Base-by-base conservation (phyloP, 352 stramenopile genomes). In the Thraustochytrium striatum region DNA sequence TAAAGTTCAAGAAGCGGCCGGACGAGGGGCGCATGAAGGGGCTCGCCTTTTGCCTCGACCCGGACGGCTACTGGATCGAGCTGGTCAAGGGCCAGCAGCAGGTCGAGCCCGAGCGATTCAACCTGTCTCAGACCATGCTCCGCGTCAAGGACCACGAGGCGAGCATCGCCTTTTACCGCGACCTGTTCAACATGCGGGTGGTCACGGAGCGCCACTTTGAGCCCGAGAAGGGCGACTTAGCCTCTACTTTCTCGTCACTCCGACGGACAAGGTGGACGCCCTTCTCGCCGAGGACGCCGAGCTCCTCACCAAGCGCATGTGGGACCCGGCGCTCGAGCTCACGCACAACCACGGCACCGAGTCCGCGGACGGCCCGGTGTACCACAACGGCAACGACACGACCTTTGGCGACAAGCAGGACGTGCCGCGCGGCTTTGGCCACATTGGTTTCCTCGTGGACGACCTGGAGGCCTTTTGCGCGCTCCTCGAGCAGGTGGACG, bases 311-410 rank as follows among this genome's bases (percentile, higher is more conserved):
- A 85, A 84, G 61, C 85, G 85, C 55, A 72, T 72, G 1, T 79
- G 80, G 55, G 84, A 89, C 69, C 50, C 41, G 16, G 82, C 69
- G 72, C 61, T 96, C 28, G 91, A 96, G 81, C 82, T 96, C 11
- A 95, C 91, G 5, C 90, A 95, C 80, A 96, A 96, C 84, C 90
- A 96, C 83, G 91, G 91, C 52, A 95, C 91, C 19, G 91, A 96
- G 83, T 83, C 79, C 19, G 84, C 95, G 38, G 75, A 86, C n/a
- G 82, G 80, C 13, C 94, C 93, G 78, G 83, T 86, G 33, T 88
- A 95, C 82, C 90, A 88, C 81, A 93, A 89, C 81, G 91, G 91
- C 36, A 95, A 95, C 82, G 89, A 93, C 85, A 72, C 52, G 11
- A 33, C 84, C 7, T 75, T 70, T 28, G 30, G 50, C 25, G 65